phyloP scores from a whole-genome alignment of 164 flowering plant genomes.

The Kalanchoe fedtschenkoi region DNA sequence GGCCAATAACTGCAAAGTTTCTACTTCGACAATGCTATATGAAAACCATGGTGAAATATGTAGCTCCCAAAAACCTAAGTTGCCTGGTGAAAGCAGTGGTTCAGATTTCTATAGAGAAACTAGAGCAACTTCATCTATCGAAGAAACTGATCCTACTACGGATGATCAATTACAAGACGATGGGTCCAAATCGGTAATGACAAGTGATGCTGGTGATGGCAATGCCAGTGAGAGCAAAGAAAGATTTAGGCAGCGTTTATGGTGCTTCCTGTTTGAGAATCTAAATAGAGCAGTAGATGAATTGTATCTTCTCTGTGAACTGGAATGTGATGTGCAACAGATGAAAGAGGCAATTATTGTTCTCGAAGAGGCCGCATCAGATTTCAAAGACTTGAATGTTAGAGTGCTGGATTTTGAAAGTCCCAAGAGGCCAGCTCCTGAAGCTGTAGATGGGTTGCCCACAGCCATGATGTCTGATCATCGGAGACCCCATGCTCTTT shows the following conservation, averaged over 20 bases:
- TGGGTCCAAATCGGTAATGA: constrained; percentile 17
- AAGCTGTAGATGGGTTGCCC: constrained; percentile 32
- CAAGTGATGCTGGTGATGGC: constrained; percentile 26
- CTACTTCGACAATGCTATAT: constrained; percentile 11
- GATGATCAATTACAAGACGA: constrained; percentile 13
- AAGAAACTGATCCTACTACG: constrained; percentile 15
- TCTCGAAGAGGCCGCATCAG: constrained; percentile 86
- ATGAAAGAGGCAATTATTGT: constrained; percentile 89
- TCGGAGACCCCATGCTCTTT: constrained; percentile 89
- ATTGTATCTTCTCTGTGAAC: constrained; percentile 87
- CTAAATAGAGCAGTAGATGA: constrained; percentile 94
- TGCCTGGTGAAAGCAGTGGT: constrained; percentile 13
- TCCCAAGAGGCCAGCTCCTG: constrained; percentile 37
- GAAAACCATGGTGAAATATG: constrained; percentile 11
- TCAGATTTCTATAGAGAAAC: constrained; percentile 20
- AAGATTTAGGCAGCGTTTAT: constrained; percentile 84
- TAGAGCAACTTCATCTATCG: constrained; percentile 15
- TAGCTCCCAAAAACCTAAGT: constrained; percentile 14
- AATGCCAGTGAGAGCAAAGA: constrained; percentile 74
- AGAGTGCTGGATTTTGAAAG: constrained; percentile 80
- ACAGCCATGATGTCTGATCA: constrained; percentile 55
- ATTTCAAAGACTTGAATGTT: constrained; percentile 58
- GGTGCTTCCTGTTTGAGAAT: constrained; percentile 91
- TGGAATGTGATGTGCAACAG: constrained; percentile 89
- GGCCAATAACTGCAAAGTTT: constrained; percentile 17